Conservation (phyloP, 2,329 filamentous ascomycete species). For the Calcarisporium arbuscula region DNA sequence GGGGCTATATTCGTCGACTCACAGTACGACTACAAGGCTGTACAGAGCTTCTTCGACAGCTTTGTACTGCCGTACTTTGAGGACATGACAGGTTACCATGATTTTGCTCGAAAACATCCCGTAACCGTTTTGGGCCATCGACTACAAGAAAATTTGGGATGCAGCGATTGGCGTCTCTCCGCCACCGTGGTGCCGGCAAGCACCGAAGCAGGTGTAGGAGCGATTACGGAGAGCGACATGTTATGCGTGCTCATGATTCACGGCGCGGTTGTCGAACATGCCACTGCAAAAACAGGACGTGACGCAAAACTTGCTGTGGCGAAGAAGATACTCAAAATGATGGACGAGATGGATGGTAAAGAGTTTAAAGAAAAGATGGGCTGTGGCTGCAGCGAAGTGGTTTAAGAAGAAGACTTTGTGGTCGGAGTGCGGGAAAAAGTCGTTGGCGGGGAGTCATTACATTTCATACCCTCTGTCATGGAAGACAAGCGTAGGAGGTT, state of each 20-base stretch:
- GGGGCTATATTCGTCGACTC: constrained; percentile 91
- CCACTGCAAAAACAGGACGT: constrained; percentile 54
- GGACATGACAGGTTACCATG: constrained; percentile 83
- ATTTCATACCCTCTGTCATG: too few species aligned
- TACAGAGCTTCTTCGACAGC: constrained; percentile 69
- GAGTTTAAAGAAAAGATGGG: constrained; percentile 55
- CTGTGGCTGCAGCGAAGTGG: constrained; percentile 68
- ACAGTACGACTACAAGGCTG: constrained; percentile 65
- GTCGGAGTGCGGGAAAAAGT: too few species aligned
- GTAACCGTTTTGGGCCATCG: constrained; percentile 64
- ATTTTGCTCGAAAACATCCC: constrained; percentile 80
- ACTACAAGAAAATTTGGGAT: constrained; percentile 60
- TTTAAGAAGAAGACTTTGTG: too few species aligned
- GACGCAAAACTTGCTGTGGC: constrained; percentile 69
- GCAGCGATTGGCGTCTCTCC: constrained; percentile 51
- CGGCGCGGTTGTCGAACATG: constrained; percentile 56
- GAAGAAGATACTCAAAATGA: constrained; percentile 45
- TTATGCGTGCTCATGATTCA: constrained; percentile 75
- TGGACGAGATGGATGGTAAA: constrained; percentile 38
- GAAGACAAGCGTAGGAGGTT: too few species aligned
- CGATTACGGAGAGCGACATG: constrained; percentile 43
- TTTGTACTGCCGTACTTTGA: constrained; percentile 74
- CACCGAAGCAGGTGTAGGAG: constrained; percentile 34
- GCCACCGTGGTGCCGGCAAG: constrained; percentile 34
- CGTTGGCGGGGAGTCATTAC: too few species aligned